Base-by-base conservation (phyloP, 441 rosid genomes). In the Metrosideros polymorpha region DNA sequence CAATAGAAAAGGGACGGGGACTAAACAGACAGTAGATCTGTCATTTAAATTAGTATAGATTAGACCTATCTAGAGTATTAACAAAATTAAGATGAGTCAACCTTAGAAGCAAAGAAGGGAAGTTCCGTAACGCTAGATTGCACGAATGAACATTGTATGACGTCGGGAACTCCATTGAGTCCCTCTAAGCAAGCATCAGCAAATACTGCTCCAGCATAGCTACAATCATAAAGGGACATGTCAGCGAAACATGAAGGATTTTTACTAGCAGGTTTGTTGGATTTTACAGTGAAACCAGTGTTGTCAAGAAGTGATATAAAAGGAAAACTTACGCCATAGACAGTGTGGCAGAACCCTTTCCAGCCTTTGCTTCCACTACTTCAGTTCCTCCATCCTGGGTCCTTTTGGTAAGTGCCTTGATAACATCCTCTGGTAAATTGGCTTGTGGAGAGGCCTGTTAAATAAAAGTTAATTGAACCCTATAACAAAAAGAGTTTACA, bases 311-410 rank as follows among this genome's bases (percentile, higher is more conserved):
- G 19, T n/a, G 35, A 6, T 39, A 6, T 63, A 75, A 30, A 76
- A 56, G 22, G 52, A 32, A 24, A 85, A 93, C 99, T 93, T 93
- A 97, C 98, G 98, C 99, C 99, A 97, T 96, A 47, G 99, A 97
- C 91, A 96, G 89, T 56, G 99, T 97, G 43, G 99, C 99, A 51
- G 98, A 97, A 85, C 99, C 99, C 89, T 96, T 96, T 91, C 99
- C 99, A 87, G 98, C 99, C 92, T 97, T 97, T 10, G 99, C 99
- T 90, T 96, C 97, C 82, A 96, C 99, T 82, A 97, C 99, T 88
- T 96, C 98, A 2, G 99, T 97, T 84, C 99, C 99, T 89, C 99
- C 99, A 85, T 96, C 99, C 92, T 97, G 99, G 19, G 99, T 96
- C 89, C 99, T 91, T 92, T 96, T 97, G 13, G 99, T 97, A 83